Evolutionary conservation across 2,329 filamentous ascomycete genomes (phyloP), one percentile per base, ranked within the genome.

Genomic region (Calcarisporium arbuscula): DNA sequence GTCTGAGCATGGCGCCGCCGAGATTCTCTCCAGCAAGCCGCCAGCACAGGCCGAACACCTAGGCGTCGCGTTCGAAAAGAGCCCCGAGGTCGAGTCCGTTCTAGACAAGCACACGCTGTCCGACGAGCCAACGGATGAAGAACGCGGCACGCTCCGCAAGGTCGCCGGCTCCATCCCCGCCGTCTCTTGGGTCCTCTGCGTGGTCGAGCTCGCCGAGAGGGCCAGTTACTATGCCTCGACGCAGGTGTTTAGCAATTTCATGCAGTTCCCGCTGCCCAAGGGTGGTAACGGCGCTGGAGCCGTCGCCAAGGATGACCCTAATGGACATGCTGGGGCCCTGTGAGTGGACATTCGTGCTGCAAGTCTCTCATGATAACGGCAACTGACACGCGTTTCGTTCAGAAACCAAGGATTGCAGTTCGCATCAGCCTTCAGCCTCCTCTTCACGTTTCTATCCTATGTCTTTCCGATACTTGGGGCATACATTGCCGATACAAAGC

Each of bases 371-470:
- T n/a, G n/a, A n/a, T n/a, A n/a, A n/a, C n/a, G n/a, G n/a, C n/a
- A n/a, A n/a, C n/a, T n/a, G 5, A 12, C 14, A 19, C 19, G 16
- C 29, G n/a, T n/a, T n/a, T n/a, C n/a, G n/a, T n/a, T 6, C 27
- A 40, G 38, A 27, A 31, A 37, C 21, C 17, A 37, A 22, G 38
- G 38, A 5, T 26, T 40, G 16, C 38, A 40, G 22, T 40, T 40
- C 12, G 34, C 38, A 15, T 40, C 38, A 12, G 38, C 38, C 5
- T 40, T 40, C 16, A 34, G 34, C 26, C 36, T 30, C 12, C 17
- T 40, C 25, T 40, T 40, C 34, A 40, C 38, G 4, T 40, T 40
- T 19, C 30, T 40, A 30, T 34, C 38, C 29, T 40, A 40, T 27
- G 30, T 40, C 19, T 40, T 40, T 19, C 38, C 38, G 7, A 40